Percentiles rank a stretch among this genome's conserved stretches.
phyloP scores from a whole-genome alignment of 352 stramenopile species.

The Pythium dissimile region DNA sequence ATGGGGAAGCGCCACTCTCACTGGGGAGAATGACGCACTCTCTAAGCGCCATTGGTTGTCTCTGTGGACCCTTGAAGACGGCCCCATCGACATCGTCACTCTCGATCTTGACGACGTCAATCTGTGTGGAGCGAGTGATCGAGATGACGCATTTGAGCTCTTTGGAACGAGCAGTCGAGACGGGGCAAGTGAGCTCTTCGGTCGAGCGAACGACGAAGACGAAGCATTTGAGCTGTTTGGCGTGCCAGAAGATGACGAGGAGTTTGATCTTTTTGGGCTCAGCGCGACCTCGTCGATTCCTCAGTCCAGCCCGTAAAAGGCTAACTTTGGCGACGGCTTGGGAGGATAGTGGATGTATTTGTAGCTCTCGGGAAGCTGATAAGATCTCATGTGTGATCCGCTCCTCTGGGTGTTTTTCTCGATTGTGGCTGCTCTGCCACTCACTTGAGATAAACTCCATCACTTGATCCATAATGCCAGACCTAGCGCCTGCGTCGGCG shows the following conservation, averaged over 20 bases:
- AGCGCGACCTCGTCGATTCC: background rate
- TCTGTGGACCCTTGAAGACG: constrained; percentile 4
- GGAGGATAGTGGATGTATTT: too few species aligned
- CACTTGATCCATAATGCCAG: background rate
- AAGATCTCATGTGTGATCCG: too few species aligned
- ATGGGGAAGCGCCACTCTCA: background rate
- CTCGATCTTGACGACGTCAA: background rate
- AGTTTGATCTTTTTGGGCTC: background rate
- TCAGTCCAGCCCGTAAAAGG: too few species aligned
- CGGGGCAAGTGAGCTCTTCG: background rate
- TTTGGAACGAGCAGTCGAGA: background rate
- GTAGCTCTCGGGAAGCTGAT: too few species aligned
- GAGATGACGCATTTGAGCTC: background rate
- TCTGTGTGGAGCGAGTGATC: background rate
- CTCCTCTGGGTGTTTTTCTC: too few species aligned
- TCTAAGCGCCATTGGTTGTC: background rate
- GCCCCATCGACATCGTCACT: background rate
- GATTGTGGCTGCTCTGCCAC: too few species aligned
- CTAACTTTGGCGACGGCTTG: too few species aligned
- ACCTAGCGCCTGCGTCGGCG: background rate
- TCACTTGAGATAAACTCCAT: too few species aligned
- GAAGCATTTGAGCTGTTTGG: constrained; percentile 15
- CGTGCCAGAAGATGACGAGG: constrained; percentile 5
- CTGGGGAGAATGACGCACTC: background rate
- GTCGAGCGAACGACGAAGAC: background rate